phyloP scores from a whole-genome alignment of 2,329 filamentous ascomycete species.

The Shiraia bambusicola region DNA sequence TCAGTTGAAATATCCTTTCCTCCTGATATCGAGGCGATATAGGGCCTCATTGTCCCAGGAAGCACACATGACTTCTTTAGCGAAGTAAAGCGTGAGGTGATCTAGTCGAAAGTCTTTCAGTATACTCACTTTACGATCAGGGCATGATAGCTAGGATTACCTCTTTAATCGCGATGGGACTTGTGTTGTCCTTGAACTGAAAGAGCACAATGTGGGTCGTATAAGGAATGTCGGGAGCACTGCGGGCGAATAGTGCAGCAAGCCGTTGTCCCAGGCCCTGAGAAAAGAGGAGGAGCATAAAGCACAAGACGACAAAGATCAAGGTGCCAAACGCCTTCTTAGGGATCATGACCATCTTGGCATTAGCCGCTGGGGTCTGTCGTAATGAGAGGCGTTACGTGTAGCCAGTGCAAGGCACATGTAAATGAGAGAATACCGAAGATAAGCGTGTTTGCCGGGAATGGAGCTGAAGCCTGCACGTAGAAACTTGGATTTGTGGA shows the following conservation, averaged over 20 bases:
- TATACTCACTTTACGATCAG: constrained; percentile 1
- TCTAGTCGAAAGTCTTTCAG: constrained; percentile 18
- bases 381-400: too few species aligned
- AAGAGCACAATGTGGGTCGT: constrained; percentile 38
- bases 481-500: too few species aligned
- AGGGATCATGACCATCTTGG: constrained; percentile 23
- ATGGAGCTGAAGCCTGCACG: neutral
- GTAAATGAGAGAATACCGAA: too few species aligned
- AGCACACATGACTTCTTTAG: constrained; percentile 35
- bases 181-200: constrained; percentile 34
- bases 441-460: neutral
- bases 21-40: constrained; percentile 35
- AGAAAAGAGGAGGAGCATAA: constrained; percentile 20
- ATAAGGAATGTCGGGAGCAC: constrained; percentile 20
- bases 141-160: constrained; percentile 11
- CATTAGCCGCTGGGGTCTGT: too few species aligned
- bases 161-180: constrained; percentile 31
- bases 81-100: constrained; percentile 33
- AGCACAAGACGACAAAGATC: constrained; percentile 11
- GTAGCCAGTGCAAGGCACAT: too few species aligned
- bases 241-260: constrained; percentile 17
- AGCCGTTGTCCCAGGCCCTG: constrained; percentile 20
- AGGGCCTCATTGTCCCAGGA: constrained; percentile 26
- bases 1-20: constrained; percentile 40
- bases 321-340: constrained; percentile 22